A percentile compares a stretch with the other conserved stretches of the same genome.
Conservation (phyloP, 1,284 basidiomycete species). For the Grifola frondosa region DNA sequence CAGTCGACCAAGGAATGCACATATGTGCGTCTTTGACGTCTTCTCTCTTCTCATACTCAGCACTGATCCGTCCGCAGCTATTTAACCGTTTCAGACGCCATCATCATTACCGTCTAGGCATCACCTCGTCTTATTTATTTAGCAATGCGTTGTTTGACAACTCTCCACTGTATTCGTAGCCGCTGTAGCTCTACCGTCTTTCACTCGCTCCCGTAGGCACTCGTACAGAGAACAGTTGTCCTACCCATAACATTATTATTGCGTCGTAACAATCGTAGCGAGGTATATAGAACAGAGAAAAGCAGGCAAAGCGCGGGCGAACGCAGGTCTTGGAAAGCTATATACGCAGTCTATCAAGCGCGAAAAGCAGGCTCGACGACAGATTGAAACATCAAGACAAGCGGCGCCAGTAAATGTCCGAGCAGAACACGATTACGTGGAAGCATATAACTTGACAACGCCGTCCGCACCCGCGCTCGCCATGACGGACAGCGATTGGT, state of each 20-base stretch:
- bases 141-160: constrained; percentile 22
- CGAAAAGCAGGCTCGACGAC: constrained; percentile 5
- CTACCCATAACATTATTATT: constrained; percentile 23
- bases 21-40: constrained; percentile 46
- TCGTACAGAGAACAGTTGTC: neutral
- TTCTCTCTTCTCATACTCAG: neutral
- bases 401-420: constrained; percentile 1
- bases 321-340: no score
- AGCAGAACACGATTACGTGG: constrained; percentile 70
- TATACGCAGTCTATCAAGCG: constrained; percentile 12
- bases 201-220: constrained; percentile 1
- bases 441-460: constrained; percentile 88
- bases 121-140: neutral
- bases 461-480: constrained; percentile 94
- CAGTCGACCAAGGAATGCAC: constrained; percentile 69
- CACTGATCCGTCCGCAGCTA: neutral
- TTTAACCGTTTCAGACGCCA: constrained; percentile 3
- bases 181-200: constrained; percentile 33
- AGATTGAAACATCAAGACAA: constrained; percentile 13
- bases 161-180: constrained; percentile 33
- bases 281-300: constrained; percentile 24
- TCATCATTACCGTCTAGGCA: neutral
- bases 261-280: constrained; percentile 28
- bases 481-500: constrained; percentile 83
- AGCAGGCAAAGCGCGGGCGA: no score